Percentiles rank a stretch among this genome's conserved stretches.
Evolutionary conservation across 2,329 filamentous ascomycete genomes (phyloP).

Genomic region (Colletotrichum eleusines): DNA sequence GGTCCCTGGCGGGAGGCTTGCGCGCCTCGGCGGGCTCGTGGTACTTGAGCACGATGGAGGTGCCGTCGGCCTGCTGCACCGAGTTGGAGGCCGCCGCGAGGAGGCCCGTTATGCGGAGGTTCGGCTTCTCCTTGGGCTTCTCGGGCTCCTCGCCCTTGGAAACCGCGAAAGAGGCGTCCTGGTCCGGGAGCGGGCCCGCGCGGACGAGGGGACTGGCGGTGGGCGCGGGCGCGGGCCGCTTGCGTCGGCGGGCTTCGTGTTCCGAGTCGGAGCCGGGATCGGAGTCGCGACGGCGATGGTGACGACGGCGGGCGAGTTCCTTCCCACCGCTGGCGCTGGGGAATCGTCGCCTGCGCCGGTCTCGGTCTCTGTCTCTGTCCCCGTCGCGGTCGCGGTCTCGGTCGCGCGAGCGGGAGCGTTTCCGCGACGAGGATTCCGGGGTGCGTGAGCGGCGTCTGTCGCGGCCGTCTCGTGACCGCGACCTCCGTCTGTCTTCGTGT

Average conservation of each 20-base stretch:
- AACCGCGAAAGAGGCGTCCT: constrained; percentile 70
- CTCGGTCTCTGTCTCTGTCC: constrained; percentile 41
- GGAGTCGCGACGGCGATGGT: not conserved
- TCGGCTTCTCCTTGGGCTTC: constrained; percentile 86
- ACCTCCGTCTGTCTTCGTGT: constrained; percentile 26
- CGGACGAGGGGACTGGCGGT: constrained; percentile 45
- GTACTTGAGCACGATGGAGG: constrained; percentile 88
- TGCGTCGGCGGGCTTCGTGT: constrained; percentile 48
- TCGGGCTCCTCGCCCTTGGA: constrained; percentile 62
- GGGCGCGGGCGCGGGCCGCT: constrained; percentile 41
- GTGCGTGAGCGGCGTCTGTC: constrained; percentile 39
- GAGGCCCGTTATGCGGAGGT: constrained; percentile 83
- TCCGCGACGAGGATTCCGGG: constrained; percentile 28
- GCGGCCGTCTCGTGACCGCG: constrained; percentile 27
- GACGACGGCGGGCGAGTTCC: constrained; percentile 26
- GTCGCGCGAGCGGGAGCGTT: constrained; percentile 39
- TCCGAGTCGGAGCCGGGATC: constrained; percentile 47
- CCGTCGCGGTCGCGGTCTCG: constrained; percentile 41
- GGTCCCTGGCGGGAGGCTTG: constrained; percentile 81
- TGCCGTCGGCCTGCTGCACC: constrained; percentile 77
- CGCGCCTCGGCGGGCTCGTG: constrained; percentile 94
- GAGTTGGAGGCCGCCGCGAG: constrained; percentile 90
- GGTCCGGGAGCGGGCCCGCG: constrained; percentile 68
- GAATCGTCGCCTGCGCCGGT: constrained; percentile 47
- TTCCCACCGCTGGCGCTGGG: constrained; percentile 41